Percentiles rank a stretch among this genome's conserved stretches.
phyloP scores from a whole-genome alignment of 331 rosid genomes.

The Erythrophleum ivorense region DNA sequence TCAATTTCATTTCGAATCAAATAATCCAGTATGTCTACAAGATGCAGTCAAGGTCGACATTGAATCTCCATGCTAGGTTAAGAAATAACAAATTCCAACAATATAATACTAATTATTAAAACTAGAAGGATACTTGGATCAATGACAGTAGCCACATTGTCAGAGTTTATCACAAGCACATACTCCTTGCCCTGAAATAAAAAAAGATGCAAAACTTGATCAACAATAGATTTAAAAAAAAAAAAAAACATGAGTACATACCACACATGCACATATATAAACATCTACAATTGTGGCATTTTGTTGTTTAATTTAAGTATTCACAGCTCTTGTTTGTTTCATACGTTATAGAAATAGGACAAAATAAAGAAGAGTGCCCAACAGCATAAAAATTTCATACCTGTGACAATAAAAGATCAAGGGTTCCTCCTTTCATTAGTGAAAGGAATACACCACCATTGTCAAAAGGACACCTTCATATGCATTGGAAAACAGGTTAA shows the following conservation, averaged over 20 bases:
- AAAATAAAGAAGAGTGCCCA: constrained; percentile 24
- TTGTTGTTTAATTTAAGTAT: constrained; percentile 15
- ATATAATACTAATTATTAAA: constrained; percentile 8
- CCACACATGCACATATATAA: constrained; percentile 3
- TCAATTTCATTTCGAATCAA: constrained; percentile 61
- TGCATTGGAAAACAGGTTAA: constrained; percentile 34
- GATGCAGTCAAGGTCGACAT: constrained; percentile 54
- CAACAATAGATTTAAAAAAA: constrained; percentile 21
- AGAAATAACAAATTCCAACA: constrained; percentile 27
- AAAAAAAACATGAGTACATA: background rate
- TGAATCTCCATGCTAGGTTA: background rate
- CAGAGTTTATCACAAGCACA: constrained; percentile 61
- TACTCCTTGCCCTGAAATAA: constrained; percentile 81
- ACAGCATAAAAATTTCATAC: constrained; percentile 45
- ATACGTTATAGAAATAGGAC: constrained; percentile 2
- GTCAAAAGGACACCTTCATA: constrained; percentile 58
- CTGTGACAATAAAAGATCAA: constrained; percentile 67
- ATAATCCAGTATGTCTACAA: constrained; percentile 66
- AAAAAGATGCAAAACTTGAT: constrained; percentile 29
- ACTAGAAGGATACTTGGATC: constrained; percentile 76
- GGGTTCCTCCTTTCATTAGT: constrained; percentile 58
- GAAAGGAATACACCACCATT: constrained; percentile 51
- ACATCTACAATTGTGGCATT: constrained; percentile 23
- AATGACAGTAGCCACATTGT: constrained; percentile 66
- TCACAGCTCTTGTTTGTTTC: constrained; percentile 5